A percentile compares a stretch with the other conserved stretches of the same genome.
Conservation (phyloP, 2,329 filamentous ascomycete species). For the Aspergillus ibericus region DNA sequence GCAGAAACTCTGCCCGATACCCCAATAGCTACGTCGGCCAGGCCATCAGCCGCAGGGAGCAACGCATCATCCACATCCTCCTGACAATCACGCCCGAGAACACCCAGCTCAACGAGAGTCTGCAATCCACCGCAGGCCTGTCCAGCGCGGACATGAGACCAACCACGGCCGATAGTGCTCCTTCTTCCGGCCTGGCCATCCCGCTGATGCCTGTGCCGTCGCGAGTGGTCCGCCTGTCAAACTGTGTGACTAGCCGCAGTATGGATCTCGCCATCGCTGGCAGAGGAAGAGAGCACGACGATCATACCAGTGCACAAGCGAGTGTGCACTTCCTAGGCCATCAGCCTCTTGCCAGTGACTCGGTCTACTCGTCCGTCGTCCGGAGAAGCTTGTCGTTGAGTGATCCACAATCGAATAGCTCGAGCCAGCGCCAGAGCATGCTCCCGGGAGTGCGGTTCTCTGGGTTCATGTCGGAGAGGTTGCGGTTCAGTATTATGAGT, state of each 20-base stretch:
- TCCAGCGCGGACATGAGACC: slow-evolving; percentile 6
- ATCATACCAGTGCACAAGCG: background rate
- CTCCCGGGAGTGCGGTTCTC: slow-evolving; percentile 17
- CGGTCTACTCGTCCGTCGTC: slow-evolving; percentile 21
- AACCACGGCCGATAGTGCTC: slow-evolving; percentile 2
- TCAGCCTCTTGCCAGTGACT: slow-evolving; percentile 18
- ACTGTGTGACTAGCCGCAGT: background rate
- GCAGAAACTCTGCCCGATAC: slow-evolving; percentile 13
- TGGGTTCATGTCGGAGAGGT: slow-evolving; percentile 13
- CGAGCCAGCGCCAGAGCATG: slow-evolving; percentile 10
- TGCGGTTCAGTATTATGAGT: slow-evolving; percentile 9
- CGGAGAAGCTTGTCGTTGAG: slow-evolving; percentile 12
- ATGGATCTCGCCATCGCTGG: background rate
- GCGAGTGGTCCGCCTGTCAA: slow-evolving; percentile 6
- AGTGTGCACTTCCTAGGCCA: background rate
- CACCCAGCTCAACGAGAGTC: background rate
- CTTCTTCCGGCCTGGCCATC: background rate
- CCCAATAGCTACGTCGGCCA: slow-evolving; percentile 13
- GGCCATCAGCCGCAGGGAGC: slow-evolving; percentile 25
- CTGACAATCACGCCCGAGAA: slow-evolving; percentile 17
- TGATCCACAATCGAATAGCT: slow-evolving; percentile 8
- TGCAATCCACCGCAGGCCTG: background rate
- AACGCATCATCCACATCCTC: slow-evolving; percentile 22
- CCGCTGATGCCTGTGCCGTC: background rate
- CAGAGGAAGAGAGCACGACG: background rate